Evolutionary conservation across 352 stramenopile genomes (phyloP), one percentile per base, ranked within the genome.

Genomic region (Phytophthora kernoviae): DNA sequence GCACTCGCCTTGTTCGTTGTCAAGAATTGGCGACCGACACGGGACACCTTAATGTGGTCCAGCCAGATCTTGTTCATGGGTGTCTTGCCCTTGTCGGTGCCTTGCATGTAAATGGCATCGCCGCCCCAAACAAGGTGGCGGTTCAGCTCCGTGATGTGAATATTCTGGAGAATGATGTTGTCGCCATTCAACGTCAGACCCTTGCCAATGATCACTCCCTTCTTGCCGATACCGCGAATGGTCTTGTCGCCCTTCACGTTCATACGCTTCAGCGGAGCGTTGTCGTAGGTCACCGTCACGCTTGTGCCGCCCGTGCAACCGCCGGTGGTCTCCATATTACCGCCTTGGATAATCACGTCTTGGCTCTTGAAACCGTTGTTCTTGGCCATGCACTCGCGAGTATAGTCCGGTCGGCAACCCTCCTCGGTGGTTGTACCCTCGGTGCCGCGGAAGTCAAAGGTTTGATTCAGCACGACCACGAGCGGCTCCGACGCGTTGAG

Each of bases 111-210:
- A 27, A 74, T 74, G 40, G 60, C 65, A 9, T 74, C 65, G 2
- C 65, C 65, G 5, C 65, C 65, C 65, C 65, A 74, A 30, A 84
- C 67, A 1, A 78, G 26, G 43, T 82, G 72, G 15, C 53, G 75
- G 70, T 82, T 84, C 17, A 84, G 50, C 51, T 84, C 62, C 6
- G 68, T 81, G 53, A 84, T 77, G 59, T 84, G 62, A 39, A 84
- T 54, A 43, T 84, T 81, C 43, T 84, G 72, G 18, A 84, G 26
- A 20, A 84, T 84, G 33, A 84, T 69, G 48, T 81, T 84, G 47
- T 73, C 22, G 30, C 72, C 70, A 11, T 45, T 54, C 21, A 81
- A 49, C 39, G 43, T 65, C 10, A 79, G 18, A 2, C 73, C 73
- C 44, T 81, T 81, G 61, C 69, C 70, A 24, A 68, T 63, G 37